phyloP scores from a whole-genome alignment of 2,329 filamentous ascomycete species.

The Ilyonectria destructans region DNA sequence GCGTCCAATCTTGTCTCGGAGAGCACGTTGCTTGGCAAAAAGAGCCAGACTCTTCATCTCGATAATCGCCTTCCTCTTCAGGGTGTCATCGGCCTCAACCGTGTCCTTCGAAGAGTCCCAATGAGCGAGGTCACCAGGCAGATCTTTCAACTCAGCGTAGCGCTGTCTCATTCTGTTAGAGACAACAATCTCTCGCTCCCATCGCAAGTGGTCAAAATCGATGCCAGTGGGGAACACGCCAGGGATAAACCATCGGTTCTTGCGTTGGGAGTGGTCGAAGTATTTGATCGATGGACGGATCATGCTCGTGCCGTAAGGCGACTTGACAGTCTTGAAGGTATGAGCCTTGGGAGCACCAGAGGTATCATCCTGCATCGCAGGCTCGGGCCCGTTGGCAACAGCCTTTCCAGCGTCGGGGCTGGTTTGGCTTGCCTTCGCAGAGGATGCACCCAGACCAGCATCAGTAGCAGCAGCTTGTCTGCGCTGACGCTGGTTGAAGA shows the following conservation, averaged over 20 bases:
- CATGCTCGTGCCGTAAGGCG: slow-evolving; percentile 75
- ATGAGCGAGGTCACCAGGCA: slow-evolving; percentile 88
- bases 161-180: slow-evolving; percentile 92
- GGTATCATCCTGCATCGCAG: slow-evolving; percentile 52
- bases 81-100: slow-evolving; percentile 81
- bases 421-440: slow-evolving; percentile 50
- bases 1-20: slow-evolving; percentile 89
- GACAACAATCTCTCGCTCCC: slow-evolving; percentile 89
- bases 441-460: slow-evolving; percentile 57
- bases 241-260: slow-evolving; percentile 85
- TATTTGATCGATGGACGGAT: slow-evolving; percentile 79
- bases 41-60: slow-evolving; percentile 94
- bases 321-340: slow-evolving; percentile 82
- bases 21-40: slow-evolving; percentile 88
- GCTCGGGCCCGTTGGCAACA: slow-evolving; percentile 57
- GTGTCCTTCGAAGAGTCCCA: slow-evolving; percentile 84
- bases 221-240: slow-evolving; percentile 91
- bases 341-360: slow-evolving; percentile 59
- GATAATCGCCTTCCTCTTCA: slow-evolving; percentile 92
- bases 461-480: slow-evolving; percentile 70
- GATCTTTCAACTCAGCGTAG: slow-evolving; percentile 85
- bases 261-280: slow-evolving; percentile 82
- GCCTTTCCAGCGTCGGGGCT: slow-evolving; percentile 56
- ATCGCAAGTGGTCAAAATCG: slow-evolving; percentile 87
- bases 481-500: slow-evolving; percentile 83